A percentile compares a stretch with the other conserved stretches of the same genome.
Evolutionary conservation across 305 asterid genomes (phyloP).

Genomic region (Fraxinus paxiana): DNA sequence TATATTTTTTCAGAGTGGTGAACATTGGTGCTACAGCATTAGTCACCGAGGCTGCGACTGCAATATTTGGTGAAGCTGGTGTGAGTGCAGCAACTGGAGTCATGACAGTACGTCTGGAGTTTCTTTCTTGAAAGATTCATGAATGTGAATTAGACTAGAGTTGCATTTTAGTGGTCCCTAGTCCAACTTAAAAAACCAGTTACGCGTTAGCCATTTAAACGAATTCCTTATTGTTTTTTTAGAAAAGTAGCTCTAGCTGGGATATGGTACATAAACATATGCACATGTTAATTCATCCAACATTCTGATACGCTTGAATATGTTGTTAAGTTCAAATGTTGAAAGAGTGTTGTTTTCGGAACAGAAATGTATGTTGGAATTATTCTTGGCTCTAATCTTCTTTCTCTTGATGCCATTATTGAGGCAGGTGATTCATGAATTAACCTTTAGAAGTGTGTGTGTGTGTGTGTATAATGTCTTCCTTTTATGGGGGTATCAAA

Average conservation of each 20-base stretch:
- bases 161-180: not conserved
- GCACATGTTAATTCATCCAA: not conserved
- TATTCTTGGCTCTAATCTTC: not conserved
- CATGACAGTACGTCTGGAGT: slow-evolving; percentile 66
- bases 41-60: slow-evolving; percentile 94
- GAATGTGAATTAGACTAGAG: not conserved
- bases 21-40: slow-evolving; percentile 96
- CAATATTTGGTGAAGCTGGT: slow-evolving; percentile 95
- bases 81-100: slow-evolving; percentile 95
- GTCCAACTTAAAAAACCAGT: not conserved
- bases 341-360: not conserved
- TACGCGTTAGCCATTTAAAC: not conserved
- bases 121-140: not conserved
- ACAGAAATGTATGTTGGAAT: not conserved
- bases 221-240: not conserved
- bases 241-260: not conserved
- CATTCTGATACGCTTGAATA: not conserved
- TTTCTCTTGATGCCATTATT: not conserved
- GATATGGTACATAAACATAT: not conserved
- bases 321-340: not conserved
- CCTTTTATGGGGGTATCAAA: not conserved
- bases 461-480: not conserved
- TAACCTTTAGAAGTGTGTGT: not conserved
- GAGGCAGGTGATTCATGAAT: slow-evolving; percentile 7
- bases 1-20: slow-evolving; percentile 73